phyloP scores from a whole-genome alignment of 2,329 filamentous ascomycete genomes.

The Ophiostoma sp. region DNA sequence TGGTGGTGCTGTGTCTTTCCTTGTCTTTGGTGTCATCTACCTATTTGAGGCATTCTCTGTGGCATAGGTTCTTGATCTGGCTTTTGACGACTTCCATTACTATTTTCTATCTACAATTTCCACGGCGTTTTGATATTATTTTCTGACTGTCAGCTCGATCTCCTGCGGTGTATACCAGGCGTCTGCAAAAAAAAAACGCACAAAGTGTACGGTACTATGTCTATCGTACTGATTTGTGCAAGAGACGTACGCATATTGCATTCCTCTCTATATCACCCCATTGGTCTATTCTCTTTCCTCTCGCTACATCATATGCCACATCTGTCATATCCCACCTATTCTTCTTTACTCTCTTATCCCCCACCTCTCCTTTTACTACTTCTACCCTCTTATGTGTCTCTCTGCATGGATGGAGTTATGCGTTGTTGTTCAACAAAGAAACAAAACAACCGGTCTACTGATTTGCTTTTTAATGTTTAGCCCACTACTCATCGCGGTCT shows the following conservation, averaged over 20 bases:
- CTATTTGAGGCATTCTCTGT: constrained; percentile 68
- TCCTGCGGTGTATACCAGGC: not conserved
- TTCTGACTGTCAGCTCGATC: not conserved
- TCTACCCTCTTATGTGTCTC: constrained; percentile 20
- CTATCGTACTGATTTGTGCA: not conserved
- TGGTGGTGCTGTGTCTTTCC: constrained; percentile 83
- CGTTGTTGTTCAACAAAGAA: constrained; percentile 25
- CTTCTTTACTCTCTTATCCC: constrained; percentile 4
- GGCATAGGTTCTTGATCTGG: constrained; percentile 19
- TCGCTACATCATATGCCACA: not conserved
- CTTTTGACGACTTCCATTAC: not conserved
- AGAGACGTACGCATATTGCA: not conserved
- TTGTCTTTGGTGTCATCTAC: constrained; percentile 89
- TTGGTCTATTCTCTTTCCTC: not conserved
- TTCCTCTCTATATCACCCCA: not conserved
- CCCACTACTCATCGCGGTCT: not conserved
- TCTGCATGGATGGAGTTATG: constrained; percentile 29
- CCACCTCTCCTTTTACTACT: not conserved
- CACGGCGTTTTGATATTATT: not conserved
- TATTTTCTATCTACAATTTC: not conserved
- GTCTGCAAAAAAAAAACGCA: not conserved
- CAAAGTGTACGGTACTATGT: not conserved
- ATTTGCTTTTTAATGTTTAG: constrained; percentile 15
- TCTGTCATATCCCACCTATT: not conserved
- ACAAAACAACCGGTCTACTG: constrained; percentile 15